These are phyloP conservation scores for Tetrahymena elliotti DNA, from an alignment of 73 alveolate genomes.

Conservation along the genomic window DNA sequence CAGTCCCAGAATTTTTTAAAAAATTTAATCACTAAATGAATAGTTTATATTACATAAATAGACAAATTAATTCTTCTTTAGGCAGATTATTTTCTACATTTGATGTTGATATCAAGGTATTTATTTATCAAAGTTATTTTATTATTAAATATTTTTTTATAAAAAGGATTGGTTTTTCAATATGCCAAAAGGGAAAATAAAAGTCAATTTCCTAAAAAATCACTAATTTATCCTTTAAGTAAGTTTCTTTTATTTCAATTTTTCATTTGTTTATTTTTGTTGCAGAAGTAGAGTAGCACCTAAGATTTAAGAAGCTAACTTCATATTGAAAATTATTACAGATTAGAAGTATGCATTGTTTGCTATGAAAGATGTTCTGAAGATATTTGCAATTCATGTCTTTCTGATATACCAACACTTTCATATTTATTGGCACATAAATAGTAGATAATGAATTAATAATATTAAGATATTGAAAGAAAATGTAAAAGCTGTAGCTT, in stretches of 20 bases:
- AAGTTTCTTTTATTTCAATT: neutral
- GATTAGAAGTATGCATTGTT: neutral
- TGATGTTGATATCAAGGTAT: conserved; percentile 73
- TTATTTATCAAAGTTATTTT: neutral
- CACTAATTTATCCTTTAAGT: neutral
- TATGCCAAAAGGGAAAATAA: neutral
- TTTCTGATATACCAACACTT: neutral
- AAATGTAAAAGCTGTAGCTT: neutral
- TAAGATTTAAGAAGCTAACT: neutral
- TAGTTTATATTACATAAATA: conserved; percentile 67
- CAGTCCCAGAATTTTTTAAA: conserved; percentile 76
- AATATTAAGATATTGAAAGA: neutral
- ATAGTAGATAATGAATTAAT: neutral
- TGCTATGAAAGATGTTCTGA: neutral
- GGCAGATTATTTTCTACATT: conserved; percentile 75
- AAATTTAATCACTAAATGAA: conserved; percentile 53
- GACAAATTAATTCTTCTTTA: conserved; percentile 69
- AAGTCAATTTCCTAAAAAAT: neutral
- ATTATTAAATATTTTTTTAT: neutral
- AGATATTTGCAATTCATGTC: neutral
- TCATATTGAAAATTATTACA: neutral
- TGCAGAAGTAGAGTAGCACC: neutral
- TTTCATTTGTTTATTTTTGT: neutral
- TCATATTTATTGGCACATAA: neutral
- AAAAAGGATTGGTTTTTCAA: neutral